Base-by-base conservation (phyloP, 2,329 filamentous ascomycete species). In the Chrysosporium keratinophilum region DNA sequence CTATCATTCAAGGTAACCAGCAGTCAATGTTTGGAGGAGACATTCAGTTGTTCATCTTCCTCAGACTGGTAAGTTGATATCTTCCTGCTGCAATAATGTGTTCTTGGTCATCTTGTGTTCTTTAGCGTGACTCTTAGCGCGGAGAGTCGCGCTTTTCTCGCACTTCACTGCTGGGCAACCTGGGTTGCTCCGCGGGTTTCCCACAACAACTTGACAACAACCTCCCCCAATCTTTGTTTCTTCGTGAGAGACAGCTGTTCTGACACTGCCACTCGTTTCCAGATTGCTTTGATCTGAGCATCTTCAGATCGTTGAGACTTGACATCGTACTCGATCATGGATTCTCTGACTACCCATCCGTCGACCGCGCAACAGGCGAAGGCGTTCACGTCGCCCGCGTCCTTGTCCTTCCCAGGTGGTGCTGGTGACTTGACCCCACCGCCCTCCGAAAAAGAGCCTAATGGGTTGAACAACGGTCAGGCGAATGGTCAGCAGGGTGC, bases 1-100 rank as follows among this genome's bases (percentile, higher is more conserved):
- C 45, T 28, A 12, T 28, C 11, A 33, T 14, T 9, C 4, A 5
- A 6, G 19, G 14, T 28, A 15, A 10, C 62, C 64, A 63, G 70
- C 73, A 74, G 72, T 71, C 71, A 75, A 76, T 46, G 31, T 20
- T 77, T 76, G 57, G 88, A 88, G 87, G 89, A 95, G 85, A 89
- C 89, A 95, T 95, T 95, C 73, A 84, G 71, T 95, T 95, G 89
- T 95, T 88, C 77, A 87, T 95, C 89, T 95, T 88, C 86, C 81
- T 49, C n/a, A 39, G 28, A 40, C 33, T 46, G 41, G 50, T 52
- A 45, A 52, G 50, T n/a, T 52, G 41, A 52, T 31, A 15, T n/a
- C 9, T 45, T 28, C 19, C n/a, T 15, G 14, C 19, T 12, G 19
- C 34, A 19, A 49, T 40, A 19, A 49, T 40, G 46, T 49, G 46